Conservation (phyloP, 306 rosid species). For the Astragalus glycyphyllos region DNA sequence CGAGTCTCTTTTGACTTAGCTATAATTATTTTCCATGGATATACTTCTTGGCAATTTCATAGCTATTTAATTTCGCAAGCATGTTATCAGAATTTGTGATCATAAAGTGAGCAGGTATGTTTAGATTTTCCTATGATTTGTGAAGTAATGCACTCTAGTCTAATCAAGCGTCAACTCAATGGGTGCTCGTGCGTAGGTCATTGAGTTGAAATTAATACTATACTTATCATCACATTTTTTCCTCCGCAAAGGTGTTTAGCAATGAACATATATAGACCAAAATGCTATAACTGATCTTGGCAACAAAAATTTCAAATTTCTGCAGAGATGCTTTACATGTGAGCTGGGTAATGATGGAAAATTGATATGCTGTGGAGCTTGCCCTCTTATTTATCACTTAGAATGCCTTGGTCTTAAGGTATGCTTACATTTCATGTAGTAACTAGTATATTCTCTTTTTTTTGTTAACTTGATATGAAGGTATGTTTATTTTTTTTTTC, state of each 20-base stretch:
- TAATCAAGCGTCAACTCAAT: background rate
- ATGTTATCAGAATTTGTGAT: background rate
- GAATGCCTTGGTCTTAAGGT: constrained; percentile 28
- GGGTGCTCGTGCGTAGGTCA: background rate
- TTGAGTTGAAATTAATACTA: background rate
- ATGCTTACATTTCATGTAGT: background rate
- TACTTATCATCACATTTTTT: background rate
- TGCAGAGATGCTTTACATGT: constrained; percentile 24
- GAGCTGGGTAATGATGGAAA: constrained; percentile 27
- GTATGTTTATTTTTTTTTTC: background rate
- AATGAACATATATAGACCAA: background rate
- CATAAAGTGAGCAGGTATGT: background rate
- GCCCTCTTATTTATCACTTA: constrained; percentile 26
- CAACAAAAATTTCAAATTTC: background rate
- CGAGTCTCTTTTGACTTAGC: background rate
- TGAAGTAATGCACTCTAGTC: background rate
- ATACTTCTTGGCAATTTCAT: background rate
- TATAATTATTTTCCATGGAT: background rate
- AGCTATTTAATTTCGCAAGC: background rate
- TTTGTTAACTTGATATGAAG: background rate
- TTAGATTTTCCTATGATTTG: background rate
- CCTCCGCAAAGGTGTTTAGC: background rate
- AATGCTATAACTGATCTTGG: background rate
- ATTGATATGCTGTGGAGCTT: constrained; percentile 18
- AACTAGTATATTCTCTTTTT: background rate